Conservation (phyloP, 2,329 filamentous ascomycete genomes). For the Colletotrichum costaricense region DNA sequence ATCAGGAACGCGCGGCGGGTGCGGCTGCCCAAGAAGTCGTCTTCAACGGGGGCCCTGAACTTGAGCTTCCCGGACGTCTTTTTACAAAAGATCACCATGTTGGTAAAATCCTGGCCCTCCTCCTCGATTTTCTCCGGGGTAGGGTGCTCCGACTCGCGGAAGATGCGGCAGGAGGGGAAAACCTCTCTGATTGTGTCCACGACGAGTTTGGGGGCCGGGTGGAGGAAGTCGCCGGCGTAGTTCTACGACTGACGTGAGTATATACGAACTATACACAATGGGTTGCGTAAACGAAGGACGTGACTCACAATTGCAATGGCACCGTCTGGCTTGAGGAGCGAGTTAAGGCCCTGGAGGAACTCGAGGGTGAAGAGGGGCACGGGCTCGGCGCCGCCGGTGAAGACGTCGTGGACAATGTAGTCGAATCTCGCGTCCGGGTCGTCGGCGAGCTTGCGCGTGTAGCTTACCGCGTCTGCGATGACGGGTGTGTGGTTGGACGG, state of each 20-base stretch:
- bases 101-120: slow-evolving; percentile 80
- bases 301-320: slow-evolving; percentile 84
- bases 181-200: slow-evolving; percentile 84
- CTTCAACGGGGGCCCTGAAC: slow-evolving; percentile 74
- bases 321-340: slow-evolving; percentile 80
- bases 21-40: slow-evolving; percentile 79
- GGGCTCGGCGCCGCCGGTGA: slow-evolving; percentile 95
- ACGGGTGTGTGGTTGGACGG: slow-evolving; percentile 81
- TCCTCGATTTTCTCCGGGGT: slow-evolving; percentile 59
- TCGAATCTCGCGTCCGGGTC: slow-evolving; percentile 71
- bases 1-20: slow-evolving; percentile 77
- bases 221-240: slow-evolving; percentile 88
- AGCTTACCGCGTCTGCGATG: slow-evolving; percentile 85
- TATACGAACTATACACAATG: no score
- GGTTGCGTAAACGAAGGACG: no score
- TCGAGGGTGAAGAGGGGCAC: slow-evolving; percentile 87
- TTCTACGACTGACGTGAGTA: slow-evolving; percentile 67
- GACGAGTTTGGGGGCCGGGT: slow-evolving; percentile 81
- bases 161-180: slow-evolving; percentile 92
- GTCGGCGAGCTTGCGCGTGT: slow-evolving; percentile 61
- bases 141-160: slow-evolving; percentile 77
- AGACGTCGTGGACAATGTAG: slow-evolving; percentile 98
- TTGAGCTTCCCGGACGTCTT: slow-evolving; percentile 65
- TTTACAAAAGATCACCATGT: slow-evolving; percentile 95
- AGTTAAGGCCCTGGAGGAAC: slow-evolving; percentile 78